phyloP scores from a whole-genome alignment of 768 basidiomycete genomes.

The Postia placenta region DNA sequence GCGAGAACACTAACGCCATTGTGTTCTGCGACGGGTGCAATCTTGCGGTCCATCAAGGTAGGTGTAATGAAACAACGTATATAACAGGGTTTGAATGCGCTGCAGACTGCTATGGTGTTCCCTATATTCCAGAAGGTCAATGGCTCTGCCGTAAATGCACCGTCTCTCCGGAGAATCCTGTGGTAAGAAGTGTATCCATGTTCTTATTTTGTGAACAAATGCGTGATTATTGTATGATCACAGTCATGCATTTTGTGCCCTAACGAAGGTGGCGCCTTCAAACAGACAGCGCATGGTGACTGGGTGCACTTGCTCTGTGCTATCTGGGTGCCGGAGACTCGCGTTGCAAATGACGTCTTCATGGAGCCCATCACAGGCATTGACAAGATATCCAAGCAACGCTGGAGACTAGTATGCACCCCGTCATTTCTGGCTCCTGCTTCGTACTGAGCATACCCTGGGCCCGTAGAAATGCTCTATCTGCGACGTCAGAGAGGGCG shows the following conservation, averaged over 20 bases:
- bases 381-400: slow-evolving; percentile 79
- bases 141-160: slow-evolving; percentile 99
- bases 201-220: background rate
- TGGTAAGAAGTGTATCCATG: slow-evolving; percentile 46
- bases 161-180: slow-evolving; percentile 93
- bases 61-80: slow-evolving; percentile 11
- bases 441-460: background rate
- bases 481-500: slow-evolving; percentile 59
- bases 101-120: slow-evolving; percentile 96
- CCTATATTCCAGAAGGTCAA: slow-evolving; percentile 98
- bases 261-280: slow-evolving; percentile 96
- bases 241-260: slow-evolving; percentile 97
- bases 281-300: slow-evolving; percentile 86
- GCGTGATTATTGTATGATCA: slow-evolving; percentile 1
- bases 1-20: slow-evolving; percentile 97
- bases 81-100: background rate
- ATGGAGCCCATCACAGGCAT: slow-evolving; percentile 97
- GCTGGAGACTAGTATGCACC: slow-evolving; percentile 90
- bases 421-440: background rate
- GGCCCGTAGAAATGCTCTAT: slow-evolving; percentile 50
- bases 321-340: slow-evolving; percentile 95
- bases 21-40: slow-evolving; percentile 99
- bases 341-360: slow-evolving; percentile 89
- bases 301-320: slow-evolving; percentile 98
- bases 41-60: slow-evolving; percentile 98